Evolutionary conservation across 2,329 filamentous ascomycete species (phyloP), one percentile per base, ranked within the genome.

Genomic region (Chaetoscypha palmicola): DNA sequence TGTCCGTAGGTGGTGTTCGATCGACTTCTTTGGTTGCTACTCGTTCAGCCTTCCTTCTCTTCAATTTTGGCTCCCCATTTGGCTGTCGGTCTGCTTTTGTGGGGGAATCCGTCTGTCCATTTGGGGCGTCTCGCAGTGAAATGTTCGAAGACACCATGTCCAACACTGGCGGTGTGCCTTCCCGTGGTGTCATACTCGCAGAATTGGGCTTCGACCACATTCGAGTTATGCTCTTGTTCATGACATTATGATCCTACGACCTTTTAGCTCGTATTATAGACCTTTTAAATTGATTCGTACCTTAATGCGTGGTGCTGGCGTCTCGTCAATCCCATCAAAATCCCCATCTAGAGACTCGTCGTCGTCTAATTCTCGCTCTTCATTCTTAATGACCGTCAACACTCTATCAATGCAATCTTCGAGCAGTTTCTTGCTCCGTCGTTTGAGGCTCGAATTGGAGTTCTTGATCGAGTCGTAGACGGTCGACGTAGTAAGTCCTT

Each of bases 331-430:
- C 5, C 68, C 70, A 22, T 72, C 70, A 54, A 73, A 72, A 47
- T 72, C 68, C 4, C 70, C 70, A 38, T 71, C 67, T 41, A 74
- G 52, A 3, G 67, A 69, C 43, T 73, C 71, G 36, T 64, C 66
- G 40, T 73, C 70, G 40, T 73, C 60, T 30, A 60, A 52, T 31
- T 58, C 58, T 21, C 40, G 45, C 14, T 48, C 45, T 21, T 86
- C 78, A 52, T 72, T 68, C 43, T 81, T 83, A 4, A 91, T 70
- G 14, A 88, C 78, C 5, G 81, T 76, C 12, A 96, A 68, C 0
- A 90, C 87, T 5, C 87, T 74, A 49, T 94, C 88, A 51, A 97
- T 87, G 26, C 85, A 83, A 51, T 92, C 86, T 62, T 95, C 86
- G 1, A 97, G 68, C 0, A 83, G 71, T 48, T 81, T 82, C 64